Evolutionary conservation across 805 yeast species (phyloP).

Genomic region (Yamadazyma olivae): DNA sequence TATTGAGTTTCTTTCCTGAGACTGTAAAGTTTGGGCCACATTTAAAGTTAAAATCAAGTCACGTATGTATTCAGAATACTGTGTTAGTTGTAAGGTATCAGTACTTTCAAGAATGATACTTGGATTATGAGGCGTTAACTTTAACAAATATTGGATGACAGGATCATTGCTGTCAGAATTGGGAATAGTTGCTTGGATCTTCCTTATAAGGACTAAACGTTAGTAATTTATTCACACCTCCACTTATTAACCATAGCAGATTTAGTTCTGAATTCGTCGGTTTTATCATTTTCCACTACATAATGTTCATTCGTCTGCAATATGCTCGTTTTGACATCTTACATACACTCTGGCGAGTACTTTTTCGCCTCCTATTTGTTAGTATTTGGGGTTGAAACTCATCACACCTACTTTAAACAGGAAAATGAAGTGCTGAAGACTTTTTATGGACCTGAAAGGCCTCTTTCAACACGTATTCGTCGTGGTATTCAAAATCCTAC

Average conservation of each 20-base stretch:
- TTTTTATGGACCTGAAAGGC: too few relatives aligned
- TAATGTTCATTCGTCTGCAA: too few relatives aligned
- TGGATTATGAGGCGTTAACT: constrained; percentile 24
- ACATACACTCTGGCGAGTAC: constrained; percentile 7
- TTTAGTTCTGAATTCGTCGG: too few relatives aligned
- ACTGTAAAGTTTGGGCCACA: too few relatives aligned
- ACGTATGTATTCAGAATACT: constrained; percentile 29
- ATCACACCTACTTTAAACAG: too few relatives aligned
- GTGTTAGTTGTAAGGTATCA: constrained; percentile 14
- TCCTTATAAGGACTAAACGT: not conserved
- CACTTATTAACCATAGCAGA: not conserved
- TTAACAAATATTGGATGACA: constrained; percentile 29
- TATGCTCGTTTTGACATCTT: not conserved
- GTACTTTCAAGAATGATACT: constrained; percentile 1
- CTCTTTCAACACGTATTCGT: too few relatives aligned
- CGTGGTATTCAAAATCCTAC: too few relatives aligned
- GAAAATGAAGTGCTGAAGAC: too few relatives aligned
- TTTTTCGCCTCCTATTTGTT: too few relatives aligned
- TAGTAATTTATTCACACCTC: not conserved
- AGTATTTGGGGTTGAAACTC: too few relatives aligned
- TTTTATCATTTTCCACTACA: too few relatives aligned
- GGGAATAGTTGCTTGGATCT: constrained; percentile 1
- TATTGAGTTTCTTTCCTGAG: constrained; percentile 21
- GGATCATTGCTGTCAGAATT: constrained; percentile 20
- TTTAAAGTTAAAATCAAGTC: too few relatives aligned